These are phyloP conservation scores for Alternaria sp. DNA, from an alignment of 2,329 filamentous ascomycete genomes.

Conservation along the genomic window DNA sequence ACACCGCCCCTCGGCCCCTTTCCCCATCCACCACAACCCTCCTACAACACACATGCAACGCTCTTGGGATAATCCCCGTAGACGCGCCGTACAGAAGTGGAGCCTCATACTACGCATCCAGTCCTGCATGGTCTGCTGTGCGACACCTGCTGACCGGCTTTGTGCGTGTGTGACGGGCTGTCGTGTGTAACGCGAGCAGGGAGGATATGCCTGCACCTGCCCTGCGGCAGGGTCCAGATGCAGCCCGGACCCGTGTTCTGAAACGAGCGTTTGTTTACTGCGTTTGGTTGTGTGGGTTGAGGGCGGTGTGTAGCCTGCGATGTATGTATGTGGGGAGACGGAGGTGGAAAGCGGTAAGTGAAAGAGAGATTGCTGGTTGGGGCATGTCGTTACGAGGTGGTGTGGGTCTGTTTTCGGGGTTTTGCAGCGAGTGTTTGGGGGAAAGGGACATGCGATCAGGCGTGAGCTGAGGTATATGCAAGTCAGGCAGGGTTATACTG, in stretches of 20 bases:
- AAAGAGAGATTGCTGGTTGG: background rate
- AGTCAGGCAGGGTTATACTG: background rate
- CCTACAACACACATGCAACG: background rate
- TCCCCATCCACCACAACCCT: background rate
- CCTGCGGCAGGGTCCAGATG: slow-evolving; percentile 7
- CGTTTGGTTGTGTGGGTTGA: background rate
- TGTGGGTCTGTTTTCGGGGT: background rate
- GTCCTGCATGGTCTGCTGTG: background rate
- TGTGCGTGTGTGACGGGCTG: background rate
- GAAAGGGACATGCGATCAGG: background rate
- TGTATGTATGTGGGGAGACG: background rate
- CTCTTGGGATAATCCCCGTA: background rate
- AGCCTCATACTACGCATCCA: background rate
- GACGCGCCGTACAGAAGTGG: background rate
- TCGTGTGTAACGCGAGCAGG: background rate
- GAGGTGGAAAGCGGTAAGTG: background rate
- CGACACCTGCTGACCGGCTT: slow-evolving; percentile 1
- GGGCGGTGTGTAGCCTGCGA: slow-evolving; percentile 5
- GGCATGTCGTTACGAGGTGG: background rate
- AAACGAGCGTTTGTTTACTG: slow-evolving; percentile 6
- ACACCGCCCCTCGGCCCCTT: background rate
- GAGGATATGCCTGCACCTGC: background rate
- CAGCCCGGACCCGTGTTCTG: background rate
- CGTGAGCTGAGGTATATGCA: background rate
- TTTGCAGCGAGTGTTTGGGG: background rate